Base-by-base conservation (phyloP, 176 grass and related monocot genomes). In the Avena sativa region DNA sequence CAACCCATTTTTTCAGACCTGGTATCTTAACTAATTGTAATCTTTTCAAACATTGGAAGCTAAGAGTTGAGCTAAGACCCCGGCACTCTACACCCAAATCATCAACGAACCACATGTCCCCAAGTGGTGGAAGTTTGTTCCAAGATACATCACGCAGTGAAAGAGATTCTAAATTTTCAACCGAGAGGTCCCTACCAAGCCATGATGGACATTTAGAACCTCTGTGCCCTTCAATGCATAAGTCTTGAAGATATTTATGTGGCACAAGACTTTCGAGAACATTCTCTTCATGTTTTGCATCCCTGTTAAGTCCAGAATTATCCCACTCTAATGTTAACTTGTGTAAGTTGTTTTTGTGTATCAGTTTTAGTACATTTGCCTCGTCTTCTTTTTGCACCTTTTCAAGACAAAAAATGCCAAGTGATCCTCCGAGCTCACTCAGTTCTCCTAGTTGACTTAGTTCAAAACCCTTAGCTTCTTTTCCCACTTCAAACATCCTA, bases 281-380 rank as follows among this genome's bases (percentile, higher is more conserved):
- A 2, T 40, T 2, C 11, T n/a, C 19, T 16, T 71, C 81, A 43
- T 12, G 5, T 15, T 0, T 1, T 1, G 12, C 2, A 25, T 70
- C 1, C 0, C 11, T 57, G 0, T 1, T 21, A 23, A 1, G 0
- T 38, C 12, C 2, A 0, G 9, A 2, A 1, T 2, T 8, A 20
- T 11, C 17, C 80, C 81, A 83, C 2, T 16, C 1, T 5, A 83
- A 16, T 43, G 0, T 43, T 23, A 83, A 3, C 7, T 50, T 2
- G 5, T 34, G 4, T 1, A 83, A 56, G 11, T 5, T 9, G 3
- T 40, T 71, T 11, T 43, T 10, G 1, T 40, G 4, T 0, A 38
- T 9, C 5, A 71, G 3, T 13, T 71, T 83, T 10, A 13, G 6
- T 43, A 11, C 50, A 10, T 44, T 4, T 10, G 30, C 65, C 38